phyloP scores from a whole-genome alignment of 495 filamentous ascomycete species.

The Hypoxylon crocopeplum region DNA sequence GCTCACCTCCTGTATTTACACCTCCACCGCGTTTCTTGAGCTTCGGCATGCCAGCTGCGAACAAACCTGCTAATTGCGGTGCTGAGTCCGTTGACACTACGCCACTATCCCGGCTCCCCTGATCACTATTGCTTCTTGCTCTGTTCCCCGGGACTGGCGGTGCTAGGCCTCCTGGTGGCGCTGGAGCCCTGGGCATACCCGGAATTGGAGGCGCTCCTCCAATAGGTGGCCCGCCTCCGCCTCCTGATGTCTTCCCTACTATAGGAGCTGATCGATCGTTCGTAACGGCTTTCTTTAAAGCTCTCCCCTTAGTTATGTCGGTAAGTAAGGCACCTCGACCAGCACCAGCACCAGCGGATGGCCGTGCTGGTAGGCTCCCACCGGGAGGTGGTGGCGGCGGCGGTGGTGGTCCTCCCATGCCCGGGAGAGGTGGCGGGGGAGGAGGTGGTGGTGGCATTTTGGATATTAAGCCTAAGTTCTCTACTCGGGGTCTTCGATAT shows the following conservation, averaged over 20 bases:
- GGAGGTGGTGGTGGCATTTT: conserved; percentile 72
- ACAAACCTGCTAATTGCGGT: conserved; percentile 86
- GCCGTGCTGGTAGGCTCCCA: conserved; percentile 36
- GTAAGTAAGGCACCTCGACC: conserved; percentile 74
- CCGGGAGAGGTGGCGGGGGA: conserved; percentile 65
- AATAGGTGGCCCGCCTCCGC: conserved; percentile 60
- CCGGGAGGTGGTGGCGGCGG: conserved; percentile 71
- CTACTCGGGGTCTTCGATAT: neutral
- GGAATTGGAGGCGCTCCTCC: conserved; percentile 85
- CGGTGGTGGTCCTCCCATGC: conserved; percentile 70
- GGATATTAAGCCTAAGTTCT: conserved; percentile 4
- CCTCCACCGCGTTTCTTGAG: conserved; percentile 84
- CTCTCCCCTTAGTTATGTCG: conserved; percentile 85
- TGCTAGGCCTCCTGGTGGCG: conserved; percentile 62
- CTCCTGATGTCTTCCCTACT: conserved; percentile 61
- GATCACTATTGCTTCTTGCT: conserved; percentile 83
- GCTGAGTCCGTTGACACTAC: conserved; percentile 59
- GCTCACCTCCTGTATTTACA: conserved; percentile 82
- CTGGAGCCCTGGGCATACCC: conserved; percentile 61
- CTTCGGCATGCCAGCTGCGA: conserved; percentile 96
- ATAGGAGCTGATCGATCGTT: conserved; percentile 92
- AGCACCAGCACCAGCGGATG: conserved; percentile 32
- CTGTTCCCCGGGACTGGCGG: conserved; percentile 76
- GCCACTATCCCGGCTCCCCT: conserved; percentile 52
- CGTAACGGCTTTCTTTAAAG: conserved; percentile 86